Evolutionary conservation across 768 basidiomycete species (phyloP).

Genomic region (Gautieria morchelliformis): DNA sequence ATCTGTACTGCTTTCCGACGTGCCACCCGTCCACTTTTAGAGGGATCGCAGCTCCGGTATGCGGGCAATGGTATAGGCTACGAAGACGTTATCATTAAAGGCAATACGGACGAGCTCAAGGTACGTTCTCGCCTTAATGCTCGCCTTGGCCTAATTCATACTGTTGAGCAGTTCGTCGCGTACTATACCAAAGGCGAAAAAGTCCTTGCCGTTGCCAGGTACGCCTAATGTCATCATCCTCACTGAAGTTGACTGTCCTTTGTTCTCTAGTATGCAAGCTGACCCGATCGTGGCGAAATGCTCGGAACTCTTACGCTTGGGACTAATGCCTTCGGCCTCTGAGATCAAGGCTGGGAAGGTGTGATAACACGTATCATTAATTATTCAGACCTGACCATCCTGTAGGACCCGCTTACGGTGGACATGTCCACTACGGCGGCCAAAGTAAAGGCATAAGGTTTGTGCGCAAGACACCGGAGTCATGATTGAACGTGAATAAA

Average conservation of each 20-base stretch:
- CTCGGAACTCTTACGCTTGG: conserved; percentile 67
- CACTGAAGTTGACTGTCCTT: background rate
- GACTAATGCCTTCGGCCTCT: conserved; percentile 68
- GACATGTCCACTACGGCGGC: background rate
- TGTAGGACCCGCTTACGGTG: conserved; percentile 6
- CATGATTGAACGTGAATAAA: background rate
- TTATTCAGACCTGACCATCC: background rate
- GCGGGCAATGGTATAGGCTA: conserved; percentile 61
- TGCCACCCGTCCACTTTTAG: conserved; percentile 27
- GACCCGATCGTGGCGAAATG: conserved; percentile 75
- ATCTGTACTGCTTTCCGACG: background rate
- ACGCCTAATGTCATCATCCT: conserved; percentile 10
- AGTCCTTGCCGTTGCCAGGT: conserved; percentile 62
- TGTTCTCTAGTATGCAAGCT: conserved; percentile 53
- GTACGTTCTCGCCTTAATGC: conserved; percentile 25
- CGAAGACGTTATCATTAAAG: conserved; percentile 73
- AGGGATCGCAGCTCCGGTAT: conserved; percentile 83
- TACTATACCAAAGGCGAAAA: conserved; percentile 63
- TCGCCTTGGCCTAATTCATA: background rate
- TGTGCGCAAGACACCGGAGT: background rate
- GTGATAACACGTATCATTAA: conserved; percentile 7
- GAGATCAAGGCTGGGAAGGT: conserved; percentile 74
- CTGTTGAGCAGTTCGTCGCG: conserved; percentile 52
- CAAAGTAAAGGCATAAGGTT: background rate
- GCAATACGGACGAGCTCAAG: conserved; percentile 69